Conservation (phyloP, 768 basidiomycete species). For the Suillus hirtellus region DNA sequence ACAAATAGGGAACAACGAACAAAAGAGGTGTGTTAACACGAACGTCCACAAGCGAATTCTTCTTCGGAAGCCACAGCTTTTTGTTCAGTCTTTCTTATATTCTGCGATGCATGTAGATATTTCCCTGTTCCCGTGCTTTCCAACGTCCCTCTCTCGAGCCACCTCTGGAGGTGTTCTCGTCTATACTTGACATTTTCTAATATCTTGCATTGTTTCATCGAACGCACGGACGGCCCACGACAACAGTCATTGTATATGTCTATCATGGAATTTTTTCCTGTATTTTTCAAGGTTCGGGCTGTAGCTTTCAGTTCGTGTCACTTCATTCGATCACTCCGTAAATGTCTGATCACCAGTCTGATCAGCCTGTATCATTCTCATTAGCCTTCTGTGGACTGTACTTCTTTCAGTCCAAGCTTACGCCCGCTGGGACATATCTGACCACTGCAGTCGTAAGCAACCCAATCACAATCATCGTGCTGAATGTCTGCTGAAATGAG, state of each 20-base stretch:
- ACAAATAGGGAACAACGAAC: conserved; percentile 4
- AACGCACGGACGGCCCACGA: not conserved
- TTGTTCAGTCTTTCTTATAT: conserved; percentile 16
- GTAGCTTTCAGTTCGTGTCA: conserved; percentile 30
- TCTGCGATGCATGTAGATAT: conserved; percentile 1
- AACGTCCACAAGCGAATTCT: conserved; percentile 1
- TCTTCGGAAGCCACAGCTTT: conserved; percentile 17
- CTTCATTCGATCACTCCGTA: not conserved
- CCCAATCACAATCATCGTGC: not conserved
- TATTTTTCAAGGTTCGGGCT: conserved; percentile 32
- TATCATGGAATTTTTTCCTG: conserved; percentile 32
- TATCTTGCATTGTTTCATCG: not conserved
- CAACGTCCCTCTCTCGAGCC: conserved; percentile 2
- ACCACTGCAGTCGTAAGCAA: conserved; percentile 45
- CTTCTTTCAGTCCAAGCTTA: conserved; percentile 48
- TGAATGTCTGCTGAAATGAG: conserved; percentile 1
- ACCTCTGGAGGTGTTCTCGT: conserved; percentile 23
- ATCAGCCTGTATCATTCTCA: conserved; percentile 43
- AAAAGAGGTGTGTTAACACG: not conserved
- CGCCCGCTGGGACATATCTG: conserved; percentile 47
- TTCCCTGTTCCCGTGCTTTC: conserved; percentile 3
- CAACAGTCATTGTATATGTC: not conserved
- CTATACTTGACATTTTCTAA: not conserved
- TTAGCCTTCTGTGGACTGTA: conserved; percentile 50
- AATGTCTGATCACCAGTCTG: not conserved